Conservation (phyloP, 768 basidiomycete genomes). For the Wakefieldia striispora region DNA sequence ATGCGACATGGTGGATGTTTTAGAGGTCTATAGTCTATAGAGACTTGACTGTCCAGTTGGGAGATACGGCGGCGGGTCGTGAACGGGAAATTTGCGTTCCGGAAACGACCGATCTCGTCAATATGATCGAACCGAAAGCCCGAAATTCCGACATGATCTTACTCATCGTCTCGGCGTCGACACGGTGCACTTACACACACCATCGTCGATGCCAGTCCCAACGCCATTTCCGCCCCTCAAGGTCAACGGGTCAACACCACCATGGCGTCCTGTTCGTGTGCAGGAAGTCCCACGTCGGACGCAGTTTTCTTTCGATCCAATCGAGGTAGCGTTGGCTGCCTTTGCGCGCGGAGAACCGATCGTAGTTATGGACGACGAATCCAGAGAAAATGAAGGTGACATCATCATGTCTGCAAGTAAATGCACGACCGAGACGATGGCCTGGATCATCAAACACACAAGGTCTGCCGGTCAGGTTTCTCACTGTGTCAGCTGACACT, state of each 20-base stretch:
- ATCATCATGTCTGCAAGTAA: slow-evolving; percentile 83
- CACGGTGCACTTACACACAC: background rate
- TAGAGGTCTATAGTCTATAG: too few relatives aligned
- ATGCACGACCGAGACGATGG: slow-evolving; percentile 95
- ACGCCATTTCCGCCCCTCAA: slow-evolving; percentile 1
- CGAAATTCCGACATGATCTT: too few relatives aligned
- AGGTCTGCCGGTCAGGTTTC: slow-evolving; percentile 54
- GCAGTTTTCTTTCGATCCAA: slow-evolving; percentile 69
- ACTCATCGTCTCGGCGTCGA: too few relatives aligned
- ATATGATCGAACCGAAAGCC: too few relatives aligned
- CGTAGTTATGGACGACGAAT: slow-evolving; percentile 97
- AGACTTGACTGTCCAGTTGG: too few relatives aligned
- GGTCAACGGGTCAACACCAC: slow-evolving; percentile 7
- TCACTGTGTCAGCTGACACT: slow-evolving; percentile 9
- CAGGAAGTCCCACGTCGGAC: slow-evolving; percentile 23
- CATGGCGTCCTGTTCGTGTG: slow-evolving; percentile 25
- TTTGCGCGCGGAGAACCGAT: slow-evolving; percentile 84
- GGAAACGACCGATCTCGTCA: too few relatives aligned
- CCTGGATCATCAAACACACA: slow-evolving; percentile 63
- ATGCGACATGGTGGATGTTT: too few relatives aligned
- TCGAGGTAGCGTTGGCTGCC: slow-evolving; percentile 76
- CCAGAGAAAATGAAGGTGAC: slow-evolving; percentile 96
- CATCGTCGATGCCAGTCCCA: slow-evolving; percentile 9
- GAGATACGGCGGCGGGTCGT: too few relatives aligned
- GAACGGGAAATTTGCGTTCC: too few relatives aligned